Base-by-base conservation (phyloP, 169 alveolate genomes). In the Plasmodium falciparum region DNA sequence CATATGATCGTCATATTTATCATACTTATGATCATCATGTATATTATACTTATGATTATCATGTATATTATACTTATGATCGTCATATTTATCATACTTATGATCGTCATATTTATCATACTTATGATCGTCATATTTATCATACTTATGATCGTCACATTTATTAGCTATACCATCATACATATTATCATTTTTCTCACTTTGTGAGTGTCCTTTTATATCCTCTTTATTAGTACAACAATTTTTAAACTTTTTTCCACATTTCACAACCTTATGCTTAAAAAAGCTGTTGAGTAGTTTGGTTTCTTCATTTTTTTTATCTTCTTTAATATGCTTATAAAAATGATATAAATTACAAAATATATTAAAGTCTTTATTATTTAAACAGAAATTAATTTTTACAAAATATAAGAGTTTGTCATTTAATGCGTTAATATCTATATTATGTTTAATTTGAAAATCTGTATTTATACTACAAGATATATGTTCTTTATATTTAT, bases 321-420 rank as follows among this genome's bases (percentile, higher is more conserved):
- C 78, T 74, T 74, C 94, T 52, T 47, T 67, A 39, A 85, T 45
- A 73, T 85, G 88, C 5, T 58, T 61, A 47, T 73, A 85, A 54
- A 85, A 85, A 22, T 43, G 52, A 62, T 85, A 73, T 15, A 74
- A 49, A 52, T 67, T 76, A 59, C 52, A 74, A 13, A 67, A 85
- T 6, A 85, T 85, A 9, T 69, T 12, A 65, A 74, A 56, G 5
- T 85, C 71, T 29, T 69, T 67, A 7, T 52, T 72, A 67, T 69
- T 65, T 70, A 85, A 69, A 22, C 75, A 85, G 22, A 85, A 74
- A 45, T 67, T 85, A 2, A 67, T 12, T 66, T 78, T 78, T 24
- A 78, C 89, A 52, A 78, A 78, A 17, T 78, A 24, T 52, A 78
- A 70, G n/a, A 78, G 67, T 47, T 78, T 29, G 20, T 78, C 63